A percentile compares a stretch with the other conserved stretches of the same genome.
These are phyloP conservation scores for Aureobasidium sp. DNA, from an alignment of 2,329 filamentous ascomycete genomes.

Conservation along the genomic window DNA sequence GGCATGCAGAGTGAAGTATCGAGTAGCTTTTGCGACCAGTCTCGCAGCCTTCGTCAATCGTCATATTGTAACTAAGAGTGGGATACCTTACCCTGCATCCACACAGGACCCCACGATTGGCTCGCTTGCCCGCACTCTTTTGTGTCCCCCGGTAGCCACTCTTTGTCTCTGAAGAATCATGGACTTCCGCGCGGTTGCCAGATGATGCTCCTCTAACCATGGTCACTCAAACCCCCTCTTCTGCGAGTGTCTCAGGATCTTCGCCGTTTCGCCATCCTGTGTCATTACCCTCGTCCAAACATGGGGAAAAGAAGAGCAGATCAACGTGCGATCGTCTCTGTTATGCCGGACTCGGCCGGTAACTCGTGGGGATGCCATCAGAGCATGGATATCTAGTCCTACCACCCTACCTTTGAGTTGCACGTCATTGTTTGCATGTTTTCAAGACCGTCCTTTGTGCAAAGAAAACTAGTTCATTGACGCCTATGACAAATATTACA, in stretches of 20 bases:
- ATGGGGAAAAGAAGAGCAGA: not conserved
- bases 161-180: not conserved
- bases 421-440: not conserved
- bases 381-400: not conserved
- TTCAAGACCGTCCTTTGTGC: not conserved
- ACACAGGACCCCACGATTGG: not conserved
- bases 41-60: not conserved
- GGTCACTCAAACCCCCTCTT: not conserved
- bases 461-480: constrained; percentile 15
- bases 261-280: not conserved
- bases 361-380: not conserved
- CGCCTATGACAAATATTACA: constrained; percentile 18
- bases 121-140: constrained; percentile 1
- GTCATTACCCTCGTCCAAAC: not conserved
- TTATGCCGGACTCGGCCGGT: not conserved
- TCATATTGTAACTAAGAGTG: not conserved
- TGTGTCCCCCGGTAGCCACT: not conserved
- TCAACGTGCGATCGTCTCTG: not conserved
- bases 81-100: not conserved
- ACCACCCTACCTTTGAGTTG: not conserved
- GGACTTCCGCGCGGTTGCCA: not conserved
- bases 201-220: not conserved
- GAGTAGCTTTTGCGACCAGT: not conserved
- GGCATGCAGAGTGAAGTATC: not conserved
- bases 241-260: not conserved